phyloP scores from a whole-genome alignment of 768 basidiomycete species.

The Pleurotus platypus region DNA sequence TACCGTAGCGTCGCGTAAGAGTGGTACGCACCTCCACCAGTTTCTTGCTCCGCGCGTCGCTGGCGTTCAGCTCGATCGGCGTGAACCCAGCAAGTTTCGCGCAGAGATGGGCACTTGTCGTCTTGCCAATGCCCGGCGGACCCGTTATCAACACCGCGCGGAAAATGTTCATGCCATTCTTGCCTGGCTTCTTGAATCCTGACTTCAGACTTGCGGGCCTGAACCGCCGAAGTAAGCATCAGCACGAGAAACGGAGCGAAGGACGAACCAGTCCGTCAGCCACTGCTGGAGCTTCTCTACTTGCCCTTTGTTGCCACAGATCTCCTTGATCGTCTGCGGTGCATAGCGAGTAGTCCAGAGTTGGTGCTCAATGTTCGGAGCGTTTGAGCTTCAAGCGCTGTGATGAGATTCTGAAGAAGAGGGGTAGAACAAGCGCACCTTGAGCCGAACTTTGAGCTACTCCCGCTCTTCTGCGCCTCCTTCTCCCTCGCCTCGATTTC shows the following conservation, averaged over 20 bases:
- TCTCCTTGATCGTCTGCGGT: slow-evolving; percentile 70
- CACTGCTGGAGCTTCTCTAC: slow-evolving; percentile 43
- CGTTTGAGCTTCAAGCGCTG: no score
- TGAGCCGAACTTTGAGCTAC: slow-evolving; percentile 42
- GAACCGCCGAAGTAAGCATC: no score
- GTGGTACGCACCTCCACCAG: slow-evolving; percentile 73
- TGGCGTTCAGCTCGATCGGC: neutral
- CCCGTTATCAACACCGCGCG: slow-evolving; percentile 90
- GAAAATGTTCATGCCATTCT: slow-evolving; percentile 78
- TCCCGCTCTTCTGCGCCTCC: neutral
- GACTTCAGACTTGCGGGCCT: slow-evolving; percentile 24
- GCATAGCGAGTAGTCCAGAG: slow-evolving; percentile 60
- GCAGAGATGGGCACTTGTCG: slow-evolving; percentile 50
- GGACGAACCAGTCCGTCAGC: no score
- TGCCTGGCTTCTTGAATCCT: slow-evolving; percentile 90
- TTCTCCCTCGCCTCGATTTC: slow-evolving; percentile 78
- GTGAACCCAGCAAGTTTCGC: slow-evolving; percentile 75
- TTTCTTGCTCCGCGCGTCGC: neutral
- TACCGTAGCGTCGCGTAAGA: no score
- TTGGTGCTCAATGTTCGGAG: slow-evolving; percentile 23
- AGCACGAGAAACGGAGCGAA: neutral
- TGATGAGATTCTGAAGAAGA: slow-evolving; percentile 56
- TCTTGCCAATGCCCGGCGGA: slow-evolving; percentile 80
- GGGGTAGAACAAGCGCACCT: slow-evolving; percentile 26
- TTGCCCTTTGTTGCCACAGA: slow-evolving; percentile 49